phyloP scores from a whole-genome alignment of 495 filamentous ascomycete species.

The Staphylotrichum tortipilum region DNA sequence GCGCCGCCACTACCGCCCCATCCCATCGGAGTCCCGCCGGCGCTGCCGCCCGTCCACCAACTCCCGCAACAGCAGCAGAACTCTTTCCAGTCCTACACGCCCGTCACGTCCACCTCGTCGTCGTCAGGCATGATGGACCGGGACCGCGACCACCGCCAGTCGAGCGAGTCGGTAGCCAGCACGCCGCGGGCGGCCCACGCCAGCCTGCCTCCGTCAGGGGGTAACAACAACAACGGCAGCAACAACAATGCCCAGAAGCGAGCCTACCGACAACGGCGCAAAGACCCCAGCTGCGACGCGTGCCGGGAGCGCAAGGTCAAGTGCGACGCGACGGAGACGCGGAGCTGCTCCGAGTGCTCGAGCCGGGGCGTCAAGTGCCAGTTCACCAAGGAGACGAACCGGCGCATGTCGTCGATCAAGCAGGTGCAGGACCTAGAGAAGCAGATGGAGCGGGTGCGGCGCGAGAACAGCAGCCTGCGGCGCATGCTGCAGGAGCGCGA shows the following conservation, averaged over 20 bases:
- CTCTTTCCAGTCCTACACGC: conserved; percentile 39
- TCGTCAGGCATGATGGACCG: conserved; percentile 40
- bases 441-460: conserved; percentile 66
- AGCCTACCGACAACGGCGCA: conserved; percentile 87
- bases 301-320: conserved; percentile 98
- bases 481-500: conserved; percentile 47
- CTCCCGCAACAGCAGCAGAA: conserved; percentile 19
- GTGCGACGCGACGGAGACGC: conserved; percentile 94
- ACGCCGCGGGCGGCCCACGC: conserved; percentile 42
- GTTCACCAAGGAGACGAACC: conserved; percentile 98
- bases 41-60: conserved; percentile 30
- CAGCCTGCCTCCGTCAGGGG: no score
- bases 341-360: conserved; percentile 92
- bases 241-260: conserved; percentile 56
- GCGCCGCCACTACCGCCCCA: conserved; percentile 31
- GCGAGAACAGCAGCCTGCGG: conserved; percentile 63
- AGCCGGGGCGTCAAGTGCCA: conserved; percentile 94
- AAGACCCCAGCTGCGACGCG: conserved; percentile 96
- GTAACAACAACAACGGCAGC: conserved; percentile 20
- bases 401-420: conserved; percentile 98
- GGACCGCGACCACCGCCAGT: conserved; percentile 47
- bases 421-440: conserved; percentile 96
- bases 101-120: conserved; percentile 36
- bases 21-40: conserved; percentile 36
- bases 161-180: conserved; percentile 42